A percentile compares a stretch with the other conserved stretches of the same genome.
Conservation (phyloP, 805 yeast genomes). For the Saturnispora besseyi region DNA sequence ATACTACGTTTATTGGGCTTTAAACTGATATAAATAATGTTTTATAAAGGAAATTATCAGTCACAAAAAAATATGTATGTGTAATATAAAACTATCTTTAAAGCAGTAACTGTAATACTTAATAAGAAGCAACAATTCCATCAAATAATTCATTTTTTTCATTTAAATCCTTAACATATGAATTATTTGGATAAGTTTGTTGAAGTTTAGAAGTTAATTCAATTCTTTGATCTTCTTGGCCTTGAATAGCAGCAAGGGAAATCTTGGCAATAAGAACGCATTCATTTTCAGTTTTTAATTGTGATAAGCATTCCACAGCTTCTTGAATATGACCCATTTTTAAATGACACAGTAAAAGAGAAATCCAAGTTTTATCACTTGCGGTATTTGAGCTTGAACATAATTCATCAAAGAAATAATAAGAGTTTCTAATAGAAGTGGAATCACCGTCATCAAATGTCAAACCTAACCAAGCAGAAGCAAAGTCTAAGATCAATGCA, state of each 20-base stretch:
- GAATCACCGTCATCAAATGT: constrained; percentile 28
- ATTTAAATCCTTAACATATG: constrained; percentile 45
- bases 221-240: constrained; percentile 21
- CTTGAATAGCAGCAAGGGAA: constrained; percentile 50
- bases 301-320: constrained; percentile 55
- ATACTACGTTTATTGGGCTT: too few relatives aligned
- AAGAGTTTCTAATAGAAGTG: constrained; percentile 33
- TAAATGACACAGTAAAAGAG: constrained; percentile 65
- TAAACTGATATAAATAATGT: too few relatives aligned
- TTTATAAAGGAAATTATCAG: too few relatives aligned
- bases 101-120: neutral
- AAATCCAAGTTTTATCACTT: constrained; percentile 39
- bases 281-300: constrained; percentile 14
- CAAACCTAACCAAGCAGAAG: constrained; percentile 56
- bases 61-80: too few relatives aligned
- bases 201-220: constrained; percentile 32
- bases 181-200: constrained; percentile 37
- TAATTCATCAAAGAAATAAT: constrained; percentile 75
- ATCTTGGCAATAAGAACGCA: constrained; percentile 48
- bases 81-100: too few relatives aligned
- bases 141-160: constrained; percentile 62
- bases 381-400: constrained; percentile 45
- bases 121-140: constrained; percentile 40
- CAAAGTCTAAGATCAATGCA: constrained; percentile 64
- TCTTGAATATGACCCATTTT: constrained; percentile 77